Evolutionary conservation across 495 filamentous ascomycete genomes (phyloP).

Genomic region (Talaromyces adpressus): DNA sequence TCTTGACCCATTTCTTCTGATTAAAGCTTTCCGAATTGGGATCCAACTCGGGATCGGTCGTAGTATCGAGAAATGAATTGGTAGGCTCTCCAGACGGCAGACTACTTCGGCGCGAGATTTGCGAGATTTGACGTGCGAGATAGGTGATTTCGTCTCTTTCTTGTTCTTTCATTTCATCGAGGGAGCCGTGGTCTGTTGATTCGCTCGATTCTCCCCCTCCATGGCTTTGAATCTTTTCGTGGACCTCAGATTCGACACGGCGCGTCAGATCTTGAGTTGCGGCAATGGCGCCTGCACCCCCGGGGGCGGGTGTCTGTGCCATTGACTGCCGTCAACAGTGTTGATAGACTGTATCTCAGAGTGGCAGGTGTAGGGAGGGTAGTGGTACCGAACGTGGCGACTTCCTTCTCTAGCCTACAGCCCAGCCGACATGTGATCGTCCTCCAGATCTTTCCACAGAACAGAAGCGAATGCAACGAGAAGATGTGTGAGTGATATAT

Average conservation of each 20-base stretch:
- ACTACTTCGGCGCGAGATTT: constrained; percentile 26
- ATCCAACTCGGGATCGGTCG: constrained; percentile 34
- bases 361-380: neutral
- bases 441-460: neutral
- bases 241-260: neutral
- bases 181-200: neutral
- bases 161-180: constrained; percentile 19
- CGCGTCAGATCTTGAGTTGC: neutral
- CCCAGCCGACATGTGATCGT: neutral
- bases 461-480: neutral
- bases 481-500: neutral
- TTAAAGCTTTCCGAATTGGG: constrained; percentile 36
- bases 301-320: neutral
- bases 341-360: neutral
- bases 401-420: neutral
- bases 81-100: constrained; percentile 18
- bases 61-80: constrained; percentile 38
- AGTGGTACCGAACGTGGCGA: neutral
- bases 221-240: neutral
- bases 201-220: neutral
- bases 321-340: neutral
- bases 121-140: constrained; percentile 34
- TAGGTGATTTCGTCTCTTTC: constrained; percentile 26
- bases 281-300: neutral
- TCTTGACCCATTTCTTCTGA: constrained; percentile 41